These are phyloP conservation scores for Wickerhamia fluorescens DNA, from an alignment of 805 yeast genomes.

Conservation along the genomic window DNA sequence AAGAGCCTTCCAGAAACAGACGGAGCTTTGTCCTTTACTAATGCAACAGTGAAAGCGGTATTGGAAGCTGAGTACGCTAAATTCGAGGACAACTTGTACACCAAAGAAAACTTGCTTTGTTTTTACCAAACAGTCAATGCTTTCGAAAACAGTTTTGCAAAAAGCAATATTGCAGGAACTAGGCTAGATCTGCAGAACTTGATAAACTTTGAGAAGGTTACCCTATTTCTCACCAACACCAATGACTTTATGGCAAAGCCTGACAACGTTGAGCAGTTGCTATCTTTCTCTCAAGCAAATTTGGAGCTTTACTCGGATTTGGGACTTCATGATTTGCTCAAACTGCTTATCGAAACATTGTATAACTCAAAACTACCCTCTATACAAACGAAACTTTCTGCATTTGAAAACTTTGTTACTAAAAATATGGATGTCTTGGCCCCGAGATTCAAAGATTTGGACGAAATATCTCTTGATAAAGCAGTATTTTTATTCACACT, in stretches of 20 bases:
- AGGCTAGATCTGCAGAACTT: no score
- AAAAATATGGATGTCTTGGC: constrained; percentile 5
- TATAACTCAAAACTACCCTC: constrained; percentile 7
- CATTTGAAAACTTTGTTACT: constrained; percentile 8
- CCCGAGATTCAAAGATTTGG: constrained; percentile 7
- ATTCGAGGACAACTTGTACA: neutral
- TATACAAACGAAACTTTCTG: constrained; percentile 5
- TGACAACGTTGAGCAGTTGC: constrained; percentile 8
- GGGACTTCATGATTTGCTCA: constrained; percentile 8
- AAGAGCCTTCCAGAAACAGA: neutral
- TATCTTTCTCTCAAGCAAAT: constrained; percentile 7
- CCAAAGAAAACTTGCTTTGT: constrained; percentile 2
- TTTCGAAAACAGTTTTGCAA: constrained; percentile 10
- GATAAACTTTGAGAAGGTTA: constrained; percentile 9
- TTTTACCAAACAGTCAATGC: constrained; percentile 5
- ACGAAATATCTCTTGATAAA: constrained; percentile 15
- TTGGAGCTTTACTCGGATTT: constrained; percentile 7
- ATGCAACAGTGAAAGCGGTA: neutral
- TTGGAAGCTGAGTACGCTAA: constrained; percentile 1
- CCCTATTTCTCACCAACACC: constrained; percentile 6
- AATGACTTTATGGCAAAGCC: no score
- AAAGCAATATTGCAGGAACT: no score
- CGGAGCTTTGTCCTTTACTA: neutral
- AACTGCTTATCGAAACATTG: constrained; percentile 9
- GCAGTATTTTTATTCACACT: constrained; percentile 15